Conservation (phyloP, 192 early-diverging fungal species). For the Entomortierella beljakovae region DNA sequence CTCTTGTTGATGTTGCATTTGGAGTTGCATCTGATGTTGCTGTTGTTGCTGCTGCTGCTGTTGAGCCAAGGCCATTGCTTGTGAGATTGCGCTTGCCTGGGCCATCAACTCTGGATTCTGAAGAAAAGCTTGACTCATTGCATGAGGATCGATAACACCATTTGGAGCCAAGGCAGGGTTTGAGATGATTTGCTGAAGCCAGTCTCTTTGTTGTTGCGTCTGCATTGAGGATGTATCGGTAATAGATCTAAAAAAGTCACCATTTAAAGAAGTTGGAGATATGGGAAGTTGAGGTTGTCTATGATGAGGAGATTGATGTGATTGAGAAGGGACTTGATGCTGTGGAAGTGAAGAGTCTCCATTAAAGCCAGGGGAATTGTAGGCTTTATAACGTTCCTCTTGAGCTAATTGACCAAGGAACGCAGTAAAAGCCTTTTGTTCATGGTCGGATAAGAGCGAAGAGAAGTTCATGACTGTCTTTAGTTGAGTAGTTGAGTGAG, state of each 20-base stretch:
- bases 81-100: conserved; percentile 47
- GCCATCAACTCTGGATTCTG: conserved; percentile 51
- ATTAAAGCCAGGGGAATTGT: not conserved
- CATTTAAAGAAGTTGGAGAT: not conserved
- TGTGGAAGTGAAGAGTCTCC: not conserved
- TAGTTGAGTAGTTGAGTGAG: not conserved
- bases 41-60: conserved; percentile 34
- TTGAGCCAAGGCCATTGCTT: conserved; percentile 42
- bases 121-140: conserved; percentile 50
- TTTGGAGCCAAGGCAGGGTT: conserved; percentile 33
- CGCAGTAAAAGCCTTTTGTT: conserved; percentile 43
- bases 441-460: conserved; percentile 46
- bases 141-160: conserved; percentile 35
- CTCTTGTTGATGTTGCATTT: conserved; percentile 20
- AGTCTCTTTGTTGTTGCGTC: conserved; percentile 34
- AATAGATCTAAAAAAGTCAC: conserved; percentile 5
- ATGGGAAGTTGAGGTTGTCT: not conserved
- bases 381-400: conserved; percentile 22
- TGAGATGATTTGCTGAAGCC: conserved; percentile 28
- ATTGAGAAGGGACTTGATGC: conserved; percentile 3
- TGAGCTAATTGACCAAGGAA: conserved; percentile 38
- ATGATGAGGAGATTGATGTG: not conserved
- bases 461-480: conserved; percentile 27
- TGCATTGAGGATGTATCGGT: conserved; percentile 1
- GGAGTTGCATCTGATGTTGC: conserved; percentile 24